phyloP scores from a whole-genome alignment of 345 rosid species.

The Syzygium jambos region DNA sequence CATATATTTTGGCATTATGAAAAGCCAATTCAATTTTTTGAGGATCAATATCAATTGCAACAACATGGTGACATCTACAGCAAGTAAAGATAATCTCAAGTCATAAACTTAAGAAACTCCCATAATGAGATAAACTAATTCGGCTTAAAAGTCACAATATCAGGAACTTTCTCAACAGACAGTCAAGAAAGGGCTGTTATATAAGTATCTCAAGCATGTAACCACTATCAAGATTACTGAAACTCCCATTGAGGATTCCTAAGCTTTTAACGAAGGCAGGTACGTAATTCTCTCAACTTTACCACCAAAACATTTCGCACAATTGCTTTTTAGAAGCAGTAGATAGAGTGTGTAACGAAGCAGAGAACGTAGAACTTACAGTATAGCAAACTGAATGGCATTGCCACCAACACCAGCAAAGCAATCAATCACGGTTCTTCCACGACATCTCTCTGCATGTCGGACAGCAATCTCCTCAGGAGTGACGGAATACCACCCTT shows the following conservation, averaged over 20 bases:
- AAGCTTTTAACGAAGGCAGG: background rate
- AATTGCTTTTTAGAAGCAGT: background rate
- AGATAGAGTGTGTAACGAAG: background rate
- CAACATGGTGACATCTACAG: conserved; percentile 25
- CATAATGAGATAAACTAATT: background rate
- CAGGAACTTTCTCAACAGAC: background rate
- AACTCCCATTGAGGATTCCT: background rate
- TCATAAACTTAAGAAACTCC: background rate
- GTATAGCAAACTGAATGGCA: conserved; percentile 39
- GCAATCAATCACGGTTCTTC: conserved; percentile 30
- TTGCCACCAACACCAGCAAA: conserved; percentile 48
- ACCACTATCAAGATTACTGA: background rate
- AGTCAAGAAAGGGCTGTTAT: background rate
- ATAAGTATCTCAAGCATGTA: background rate
- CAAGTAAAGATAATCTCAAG: background rate
- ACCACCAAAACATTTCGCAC: background rate
- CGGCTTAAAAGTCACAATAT: background rate
- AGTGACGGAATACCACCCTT: conserved; percentile 44
- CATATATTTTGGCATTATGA: conserved; percentile 40
- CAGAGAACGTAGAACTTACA: conserved; percentile 3
- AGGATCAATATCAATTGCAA: conserved; percentile 49
- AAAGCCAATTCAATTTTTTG: conserved; percentile 22
- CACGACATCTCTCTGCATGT: conserved; percentile 34
- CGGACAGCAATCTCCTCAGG: conserved; percentile 34
- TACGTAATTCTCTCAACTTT: background rate